Evolutionary conservation across 2,329 filamentous ascomycete species (phyloP).

Genomic region (Xylaria sp.): DNA sequence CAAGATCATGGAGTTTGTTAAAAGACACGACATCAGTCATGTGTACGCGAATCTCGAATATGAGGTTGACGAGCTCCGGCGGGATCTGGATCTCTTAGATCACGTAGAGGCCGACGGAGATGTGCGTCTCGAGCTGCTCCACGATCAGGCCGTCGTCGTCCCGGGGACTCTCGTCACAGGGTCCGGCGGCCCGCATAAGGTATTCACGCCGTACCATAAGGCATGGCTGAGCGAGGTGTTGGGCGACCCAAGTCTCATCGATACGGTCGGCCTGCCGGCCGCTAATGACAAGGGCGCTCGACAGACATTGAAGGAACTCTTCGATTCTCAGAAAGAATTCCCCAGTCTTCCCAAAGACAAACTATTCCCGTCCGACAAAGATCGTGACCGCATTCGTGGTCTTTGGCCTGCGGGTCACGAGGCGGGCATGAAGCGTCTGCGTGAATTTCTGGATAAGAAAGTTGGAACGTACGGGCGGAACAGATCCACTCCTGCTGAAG

Average conservation of each 20-base stretch:
- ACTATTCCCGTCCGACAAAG: slow-evolving; percentile 1
- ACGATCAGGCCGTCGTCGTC: not conserved
- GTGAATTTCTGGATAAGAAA: not conserved
- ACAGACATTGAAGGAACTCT: not conserved
- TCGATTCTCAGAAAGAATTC: not conserved
- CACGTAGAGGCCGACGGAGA: not conserved
- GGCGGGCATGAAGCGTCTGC: not conserved
- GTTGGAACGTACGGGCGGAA: not conserved
- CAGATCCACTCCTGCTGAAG: not conserved
- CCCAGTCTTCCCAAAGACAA: not conserved
- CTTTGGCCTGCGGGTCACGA: not conserved
- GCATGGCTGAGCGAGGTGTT: not conserved
- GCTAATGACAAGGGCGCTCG: not conserved
- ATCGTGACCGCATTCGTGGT: slow-evolving; percentile 1
- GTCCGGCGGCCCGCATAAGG: not conserved
- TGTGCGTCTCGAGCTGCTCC: not conserved
- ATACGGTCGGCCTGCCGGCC: not conserved
- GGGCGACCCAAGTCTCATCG: not conserved
- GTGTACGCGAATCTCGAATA: not conserved
- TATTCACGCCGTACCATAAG: not conserved
- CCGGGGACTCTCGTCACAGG: not conserved
- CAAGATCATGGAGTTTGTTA: slow-evolving; percentile 3
- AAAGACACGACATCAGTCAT: not conserved
- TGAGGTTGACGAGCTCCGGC: slow-evolving; percentile 3
- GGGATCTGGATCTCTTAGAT: not conserved